Evolutionary conservation across 176 grass and related monocot species (phyloP).

Genomic region (Ensete glaucum): DNA sequence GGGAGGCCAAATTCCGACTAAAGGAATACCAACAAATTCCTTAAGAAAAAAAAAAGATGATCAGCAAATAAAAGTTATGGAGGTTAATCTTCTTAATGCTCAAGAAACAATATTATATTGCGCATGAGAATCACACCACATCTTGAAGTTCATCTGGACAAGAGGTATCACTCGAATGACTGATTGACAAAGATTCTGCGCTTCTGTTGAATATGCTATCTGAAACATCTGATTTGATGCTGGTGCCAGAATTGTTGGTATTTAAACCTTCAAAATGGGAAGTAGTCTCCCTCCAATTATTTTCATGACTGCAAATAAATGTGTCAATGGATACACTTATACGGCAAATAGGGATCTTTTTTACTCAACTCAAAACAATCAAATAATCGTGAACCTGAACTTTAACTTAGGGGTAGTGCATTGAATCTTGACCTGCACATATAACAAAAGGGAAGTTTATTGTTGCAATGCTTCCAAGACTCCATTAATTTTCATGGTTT

Average conservation of each 20-base stretch:
- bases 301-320: conserved; percentile 30
- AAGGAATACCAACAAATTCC: not conserved
- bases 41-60: not conserved
- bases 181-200: conserved; percentile 23
- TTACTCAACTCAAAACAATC: not conserved
- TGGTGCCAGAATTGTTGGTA: conserved; percentile 33
- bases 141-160: conserved; percentile 47
- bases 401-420: conserved; percentile 53
- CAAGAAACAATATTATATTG: not conserved
- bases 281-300: conserved; percentile 39
- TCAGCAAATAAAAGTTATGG: not conserved
- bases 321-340: conserved; percentile 10
- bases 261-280: conserved; percentile 31
- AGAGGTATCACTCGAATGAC: conserved; percentile 18
- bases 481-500: not conserved
- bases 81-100: not conserved
- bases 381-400: conserved; percentile 32
- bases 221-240: conserved; percentile 33
- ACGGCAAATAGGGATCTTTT: conserved; percentile 18
- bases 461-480: not conserved
- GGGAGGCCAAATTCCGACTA: not conserved
- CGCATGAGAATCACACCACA: conserved; percentile 37
- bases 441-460: conserved; percentile 13
- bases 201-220: conserved; percentile 19
- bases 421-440: conserved; percentile 77